Conservation (phyloP, 192 early-diverging fungal species). For the Coemansia sp. region DNA sequence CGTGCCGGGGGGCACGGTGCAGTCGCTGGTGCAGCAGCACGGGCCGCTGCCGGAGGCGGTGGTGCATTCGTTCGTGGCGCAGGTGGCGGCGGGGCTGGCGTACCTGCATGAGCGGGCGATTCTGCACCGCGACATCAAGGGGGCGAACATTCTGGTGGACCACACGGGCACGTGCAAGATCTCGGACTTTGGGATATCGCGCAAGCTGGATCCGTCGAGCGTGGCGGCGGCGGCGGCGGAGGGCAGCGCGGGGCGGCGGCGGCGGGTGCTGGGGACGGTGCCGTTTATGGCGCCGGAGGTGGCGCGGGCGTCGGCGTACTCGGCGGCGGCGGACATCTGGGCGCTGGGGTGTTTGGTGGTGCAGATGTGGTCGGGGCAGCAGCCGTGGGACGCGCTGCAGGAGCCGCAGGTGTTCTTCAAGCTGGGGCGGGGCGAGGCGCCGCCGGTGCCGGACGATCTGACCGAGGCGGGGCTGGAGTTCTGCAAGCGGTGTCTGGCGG, state of each 20-base stretch:
- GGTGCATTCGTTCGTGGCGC: constrained; percentile 68
- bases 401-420: constrained; percentile 62
- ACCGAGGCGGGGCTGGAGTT: constrained; percentile 67
- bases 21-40: constrained; percentile 67
- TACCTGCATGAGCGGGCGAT: constrained; percentile 79
- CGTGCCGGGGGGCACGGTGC: constrained; percentile 88
- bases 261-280: constrained; percentile 68
- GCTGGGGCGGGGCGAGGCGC: constrained; percentile 75
- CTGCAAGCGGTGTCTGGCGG: constrained; percentile 68
- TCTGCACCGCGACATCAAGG: constrained; percentile 79
- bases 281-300: constrained; percentile 98
- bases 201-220: constrained; percentile 53
- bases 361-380: constrained; percentile 91
- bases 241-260: constrained; percentile 22
- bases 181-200: constrained; percentile 95
- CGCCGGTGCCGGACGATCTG: constrained; percentile 75
- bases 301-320: constrained; percentile 71
- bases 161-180: constrained; percentile 89
- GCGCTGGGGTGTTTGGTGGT: constrained; percentile 81
- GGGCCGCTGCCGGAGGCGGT: constrained; percentile 71
- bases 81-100: constrained; percentile 78
- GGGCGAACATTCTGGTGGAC: constrained; percentile 73
- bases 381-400: constrained; percentile 61
- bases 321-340: constrained; percentile 93
- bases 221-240: constrained; percentile 13